These are phyloP conservation scores for Pulveroboletus sp. DNA, from an alignment of 768 basidiomycete genomes.

Conservation along the genomic window DNA sequence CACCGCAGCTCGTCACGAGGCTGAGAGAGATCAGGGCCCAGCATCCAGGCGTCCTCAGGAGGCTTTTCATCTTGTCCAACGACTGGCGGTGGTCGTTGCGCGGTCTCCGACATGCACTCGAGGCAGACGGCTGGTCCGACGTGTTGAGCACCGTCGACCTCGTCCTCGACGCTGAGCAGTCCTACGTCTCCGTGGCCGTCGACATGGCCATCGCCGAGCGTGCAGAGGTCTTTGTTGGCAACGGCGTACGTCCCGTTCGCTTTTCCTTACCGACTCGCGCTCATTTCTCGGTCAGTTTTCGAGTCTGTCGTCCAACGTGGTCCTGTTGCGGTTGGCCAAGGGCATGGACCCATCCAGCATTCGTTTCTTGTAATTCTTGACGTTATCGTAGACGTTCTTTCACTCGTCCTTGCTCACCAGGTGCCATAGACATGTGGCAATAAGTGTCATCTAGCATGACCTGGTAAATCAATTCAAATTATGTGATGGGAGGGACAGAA, in stretches of 20 bases:
- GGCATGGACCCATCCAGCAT: slow-evolving; percentile 25
- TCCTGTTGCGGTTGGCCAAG: slow-evolving; percentile 34
- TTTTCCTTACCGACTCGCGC: not conserved
- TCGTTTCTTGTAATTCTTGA: slow-evolving; percentile 37
- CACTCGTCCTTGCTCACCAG: no score
- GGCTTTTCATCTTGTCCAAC: no score
- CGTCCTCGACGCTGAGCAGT: slow-evolving; percentile 38
- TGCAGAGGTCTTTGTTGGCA: slow-evolving; percentile 50
- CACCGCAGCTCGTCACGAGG: no score
- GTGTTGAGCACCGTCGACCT: slow-evolving; percentile 42
- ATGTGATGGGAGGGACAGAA: no score
- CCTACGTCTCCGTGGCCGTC: slow-evolving; percentile 40
- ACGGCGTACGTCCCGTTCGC: slow-evolving; percentile 38
- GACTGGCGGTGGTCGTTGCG: no score
- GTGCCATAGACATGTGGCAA: no score
- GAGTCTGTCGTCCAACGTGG: slow-evolving; percentile 38
- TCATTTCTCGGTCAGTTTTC: slow-evolving; percentile 31
- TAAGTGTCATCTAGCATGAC: no score
- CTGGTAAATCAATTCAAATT: no score
- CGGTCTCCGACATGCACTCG: no score
- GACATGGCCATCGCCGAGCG: slow-evolving; percentile 47
- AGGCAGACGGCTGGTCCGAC: slow-evolving; percentile 37
- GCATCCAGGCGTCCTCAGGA: no score
- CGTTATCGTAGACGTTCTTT: no score
- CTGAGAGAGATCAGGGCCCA: no score